Evolutionary conservation across 176 grass and related monocot genomes (phyloP).

Genomic region (Thalia dealbata): DNA sequence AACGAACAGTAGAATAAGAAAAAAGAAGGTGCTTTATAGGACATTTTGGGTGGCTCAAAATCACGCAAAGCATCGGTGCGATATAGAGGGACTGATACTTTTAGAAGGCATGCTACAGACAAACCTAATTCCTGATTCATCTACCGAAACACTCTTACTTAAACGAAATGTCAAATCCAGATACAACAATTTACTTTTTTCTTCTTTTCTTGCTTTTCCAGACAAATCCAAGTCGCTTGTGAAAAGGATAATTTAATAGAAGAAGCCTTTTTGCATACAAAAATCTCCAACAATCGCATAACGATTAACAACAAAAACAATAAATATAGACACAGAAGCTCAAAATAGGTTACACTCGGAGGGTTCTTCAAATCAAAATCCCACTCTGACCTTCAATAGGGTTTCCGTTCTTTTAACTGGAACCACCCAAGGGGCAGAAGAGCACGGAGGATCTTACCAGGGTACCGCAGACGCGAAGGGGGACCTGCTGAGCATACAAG

Average conservation of each 20-base stretch:
- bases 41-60: background rate
- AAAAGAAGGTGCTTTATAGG: background rate
- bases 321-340: background rate
- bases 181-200: too few relatives aligned
- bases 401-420: too few relatives aligned
- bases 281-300: too few relatives aligned
- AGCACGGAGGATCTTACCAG: background rate
- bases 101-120: background rate
- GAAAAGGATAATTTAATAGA: background rate
- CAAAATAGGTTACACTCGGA: background rate
- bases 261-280: too few relatives aligned
- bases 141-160: background rate
- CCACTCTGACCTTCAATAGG: background rate
- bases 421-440: background rate
- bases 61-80: too few relatives aligned
- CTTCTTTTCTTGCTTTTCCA: too few relatives aligned
- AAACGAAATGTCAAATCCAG: background rate
- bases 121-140: background rate
- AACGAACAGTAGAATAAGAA: too few relatives aligned
- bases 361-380: background rate
- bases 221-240: too few relatives aligned
- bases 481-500: background rate
- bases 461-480: background rate
- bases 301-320: background rate
- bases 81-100: too few relatives aligned